phyloP scores from a whole-genome alignment of 805 yeast species.

The Priceomyces fermenticarens region DNA sequence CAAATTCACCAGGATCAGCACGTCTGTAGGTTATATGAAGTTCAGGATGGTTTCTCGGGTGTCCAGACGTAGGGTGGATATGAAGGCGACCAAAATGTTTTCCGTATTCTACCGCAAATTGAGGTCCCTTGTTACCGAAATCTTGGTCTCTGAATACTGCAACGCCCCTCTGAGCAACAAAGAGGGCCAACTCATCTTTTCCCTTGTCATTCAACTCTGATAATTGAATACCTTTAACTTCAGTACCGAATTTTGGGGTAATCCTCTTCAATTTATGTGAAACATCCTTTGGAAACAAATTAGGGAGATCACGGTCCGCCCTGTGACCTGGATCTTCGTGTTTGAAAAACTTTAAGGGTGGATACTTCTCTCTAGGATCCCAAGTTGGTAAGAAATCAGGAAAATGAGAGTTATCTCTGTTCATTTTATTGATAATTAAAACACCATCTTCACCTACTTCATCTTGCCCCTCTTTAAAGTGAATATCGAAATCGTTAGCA shows the following conservation, averaged over 20 bases:
- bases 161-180: constrained; percentile 69
- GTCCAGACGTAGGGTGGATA: constrained; percentile 72
- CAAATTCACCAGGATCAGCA: constrained; percentile 37
- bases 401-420: constrained; percentile 30
- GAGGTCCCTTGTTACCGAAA: constrained; percentile 50
- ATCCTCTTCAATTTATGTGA: constrained; percentile 34
- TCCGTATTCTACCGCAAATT: constrained; percentile 52
- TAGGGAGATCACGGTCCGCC: constrained; percentile 58
- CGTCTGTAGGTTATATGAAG: constrained; percentile 61
- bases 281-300: constrained; percentile 43
- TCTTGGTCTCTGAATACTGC: constrained; percentile 67
- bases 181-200: constrained; percentile 67
- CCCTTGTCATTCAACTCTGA: constrained; percentile 50
- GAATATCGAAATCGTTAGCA: constrained; percentile 37
- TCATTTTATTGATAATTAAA: constrained; percentile 41
- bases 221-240: constrained; percentile 57
- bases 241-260: constrained; percentile 72
- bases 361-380: constrained; percentile 56
- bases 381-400: constrained; percentile 68
- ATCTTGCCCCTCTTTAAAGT: constrained; percentile 51
- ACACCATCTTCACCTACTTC: constrained; percentile 48
- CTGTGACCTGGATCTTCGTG: constrained; percentile 61
- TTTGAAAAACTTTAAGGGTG: constrained; percentile 53
- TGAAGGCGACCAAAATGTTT: constrained; percentile 67
- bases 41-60: constrained; percentile 61